Conservation (phyloP, 2,329 filamentous ascomycete genomes). For the Plectosphaerella plurivora region DNA sequence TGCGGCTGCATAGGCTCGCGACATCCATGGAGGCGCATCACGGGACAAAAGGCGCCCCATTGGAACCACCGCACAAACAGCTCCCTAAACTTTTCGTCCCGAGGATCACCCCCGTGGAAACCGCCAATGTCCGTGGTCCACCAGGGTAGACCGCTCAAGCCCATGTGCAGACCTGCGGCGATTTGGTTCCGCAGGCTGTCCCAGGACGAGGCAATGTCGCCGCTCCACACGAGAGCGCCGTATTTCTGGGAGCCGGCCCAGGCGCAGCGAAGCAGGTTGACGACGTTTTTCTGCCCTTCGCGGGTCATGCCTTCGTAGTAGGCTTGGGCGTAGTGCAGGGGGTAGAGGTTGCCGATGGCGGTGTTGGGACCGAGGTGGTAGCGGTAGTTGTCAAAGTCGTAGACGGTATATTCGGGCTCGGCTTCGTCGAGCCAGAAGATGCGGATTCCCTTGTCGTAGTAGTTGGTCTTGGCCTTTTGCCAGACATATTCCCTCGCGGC, state of each 20-base stretch:
- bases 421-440: conserved; percentile 68
- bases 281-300: conserved; percentile 49
- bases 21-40: conserved; percentile 64
- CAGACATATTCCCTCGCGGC: conserved; percentile 55
- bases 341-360: conserved; percentile 55
- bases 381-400: conserved; percentile 64
- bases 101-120: conserved; percentile 60
- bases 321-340: conserved; percentile 50
- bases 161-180: conserved; percentile 62
- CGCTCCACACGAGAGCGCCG: conserved; percentile 62
- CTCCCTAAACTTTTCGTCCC: conserved; percentile 52
- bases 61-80: conserved; percentile 66
- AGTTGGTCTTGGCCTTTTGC: conserved; percentile 54
- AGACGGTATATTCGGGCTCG: conserved; percentile 60
- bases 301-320: conserved; percentile 56
- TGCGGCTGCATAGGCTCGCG: conserved; percentile 47
- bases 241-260: conserved; percentile 57
- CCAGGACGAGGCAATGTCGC: conserved; percentile 64
- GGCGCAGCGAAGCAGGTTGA: conserved; percentile 47
- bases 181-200: conserved; percentile 54
- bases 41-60: conserved; percentile 63
- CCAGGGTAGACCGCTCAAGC: conserved; percentile 59
- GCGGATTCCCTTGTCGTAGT: conserved; percentile 57
- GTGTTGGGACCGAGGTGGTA: conserved; percentile 41
- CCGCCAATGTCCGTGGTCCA: conserved; percentile 70